Evolutionary conservation across 257 asterid genomes (phyloP).

Genomic region (Craterostigma plantagineum): DNA sequence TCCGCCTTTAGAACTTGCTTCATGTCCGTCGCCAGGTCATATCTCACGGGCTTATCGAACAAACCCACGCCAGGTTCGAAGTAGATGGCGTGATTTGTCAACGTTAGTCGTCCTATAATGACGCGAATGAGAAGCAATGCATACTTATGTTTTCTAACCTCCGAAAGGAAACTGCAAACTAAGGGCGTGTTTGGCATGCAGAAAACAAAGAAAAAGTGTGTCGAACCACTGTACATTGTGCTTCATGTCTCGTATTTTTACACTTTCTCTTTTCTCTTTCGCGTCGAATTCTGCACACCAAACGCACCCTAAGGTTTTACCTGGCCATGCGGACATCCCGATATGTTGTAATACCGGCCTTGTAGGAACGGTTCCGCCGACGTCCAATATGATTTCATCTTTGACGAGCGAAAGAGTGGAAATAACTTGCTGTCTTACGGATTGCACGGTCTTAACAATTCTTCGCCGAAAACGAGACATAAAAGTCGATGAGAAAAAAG

Average conservation of each 20-base stretch:
- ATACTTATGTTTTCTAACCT: too few species aligned
- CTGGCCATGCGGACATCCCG: conserved; percentile 96
- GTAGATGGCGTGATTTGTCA: conserved; percentile 72
- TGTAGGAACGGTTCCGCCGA: conserved; percentile 73
- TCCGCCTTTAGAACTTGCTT: conserved; percentile 84
- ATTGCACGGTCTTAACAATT: conserved; percentile 23
- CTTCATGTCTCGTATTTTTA: too few species aligned
- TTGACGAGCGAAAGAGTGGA: conserved; percentile 60
- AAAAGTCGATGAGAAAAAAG: neutral
- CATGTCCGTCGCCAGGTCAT: conserved; percentile 57
- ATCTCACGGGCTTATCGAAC: conserved; percentile 71
- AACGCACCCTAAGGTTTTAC: too few species aligned
- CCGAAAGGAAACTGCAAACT: too few species aligned
- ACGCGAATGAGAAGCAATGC: conserved; percentile 4
- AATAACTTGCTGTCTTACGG: conserved; percentile 39
- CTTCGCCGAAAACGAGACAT: neutral
- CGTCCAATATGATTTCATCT: conserved; percentile 60
- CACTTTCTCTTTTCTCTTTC: too few species aligned
- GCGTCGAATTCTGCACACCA: too few species aligned
- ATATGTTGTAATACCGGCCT: conserved; percentile 78
- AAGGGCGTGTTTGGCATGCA: too few species aligned
- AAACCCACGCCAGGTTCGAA: conserved; percentile 80
- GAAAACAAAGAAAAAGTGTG: too few species aligned
- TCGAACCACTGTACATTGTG: too few species aligned
- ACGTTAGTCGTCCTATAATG: conserved; percentile 67